These are phyloP conservation scores for Cryptosporidium sp. DNA, from an alignment of 169 alveolate genomes.

Conservation along the genomic window DNA sequence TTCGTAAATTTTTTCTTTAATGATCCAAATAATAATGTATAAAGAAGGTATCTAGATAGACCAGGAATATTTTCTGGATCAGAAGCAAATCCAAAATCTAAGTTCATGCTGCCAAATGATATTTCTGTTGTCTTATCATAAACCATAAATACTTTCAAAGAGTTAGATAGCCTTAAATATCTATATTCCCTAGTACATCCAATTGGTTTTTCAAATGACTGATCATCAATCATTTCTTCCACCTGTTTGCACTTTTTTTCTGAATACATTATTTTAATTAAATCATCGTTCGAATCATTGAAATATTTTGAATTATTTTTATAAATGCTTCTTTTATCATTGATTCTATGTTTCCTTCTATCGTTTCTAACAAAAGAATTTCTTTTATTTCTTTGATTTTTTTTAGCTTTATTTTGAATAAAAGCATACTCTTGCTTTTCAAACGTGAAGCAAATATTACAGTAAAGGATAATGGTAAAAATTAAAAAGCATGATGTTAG, in stretches of 20 bases:
- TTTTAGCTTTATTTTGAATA: background rate
- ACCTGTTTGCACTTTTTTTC: background rate
- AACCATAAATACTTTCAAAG: constrained; percentile 40
- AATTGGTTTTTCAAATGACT: constrained; percentile 38
- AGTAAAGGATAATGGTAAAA: background rate
- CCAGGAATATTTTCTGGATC: constrained; percentile 62
- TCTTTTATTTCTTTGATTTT: background rate
- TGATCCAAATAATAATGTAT: constrained; percentile 18
- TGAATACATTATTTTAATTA: background rate
- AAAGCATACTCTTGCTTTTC: background rate
- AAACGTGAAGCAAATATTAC: background rate
- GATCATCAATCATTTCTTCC: constrained; percentile 24
- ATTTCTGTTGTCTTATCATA: constrained; percentile 8
- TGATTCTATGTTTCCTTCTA: background rate
- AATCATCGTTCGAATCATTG: background rate
- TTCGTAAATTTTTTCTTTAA: background rate
- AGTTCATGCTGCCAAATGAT: constrained; percentile 13
- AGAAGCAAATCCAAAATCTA: constrained; percentile 25
- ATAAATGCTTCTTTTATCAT: background rate
- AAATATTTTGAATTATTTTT: background rate
- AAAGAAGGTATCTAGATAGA: constrained; percentile 27
- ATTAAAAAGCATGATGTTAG: background rate
- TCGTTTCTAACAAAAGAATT: background rate
- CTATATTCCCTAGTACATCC: constrained; percentile 33
- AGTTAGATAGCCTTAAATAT: constrained; percentile 17